Percentiles rank a stretch among this genome's conserved stretches.
These are phyloP conservation scores for Leishmania gerbilli DNA, from an alignment of 208 protist genomes.

Conservation along the genomic window DNA sequence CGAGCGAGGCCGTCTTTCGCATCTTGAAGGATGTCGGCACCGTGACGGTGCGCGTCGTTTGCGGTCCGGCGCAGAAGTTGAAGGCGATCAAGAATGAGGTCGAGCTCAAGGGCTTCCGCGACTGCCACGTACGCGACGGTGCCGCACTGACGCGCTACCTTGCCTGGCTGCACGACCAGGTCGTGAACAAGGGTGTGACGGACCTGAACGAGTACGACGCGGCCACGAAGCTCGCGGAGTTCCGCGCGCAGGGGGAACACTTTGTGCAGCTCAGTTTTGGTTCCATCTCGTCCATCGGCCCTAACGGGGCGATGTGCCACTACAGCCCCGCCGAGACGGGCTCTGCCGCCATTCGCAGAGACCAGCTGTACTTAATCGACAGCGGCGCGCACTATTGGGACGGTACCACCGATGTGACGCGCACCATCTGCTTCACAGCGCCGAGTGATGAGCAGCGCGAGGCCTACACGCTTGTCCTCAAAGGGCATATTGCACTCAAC, in stretches of 20 bases:
- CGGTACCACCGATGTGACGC: conserved; percentile 97
- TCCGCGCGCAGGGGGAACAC: conserved; percentile 67
- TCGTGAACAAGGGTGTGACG: conserved; percentile 54
- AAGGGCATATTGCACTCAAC: conserved; percentile 94
- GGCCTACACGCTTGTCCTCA: conserved; percentile 96
- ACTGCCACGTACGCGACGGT: conserved; percentile 93
- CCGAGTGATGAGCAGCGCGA: conserved; percentile 70
- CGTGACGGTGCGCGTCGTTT: conserved; percentile 45
- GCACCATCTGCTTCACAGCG: conserved; percentile 93
- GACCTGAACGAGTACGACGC: conserved; percentile 88
- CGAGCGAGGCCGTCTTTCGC: conserved; percentile 62
- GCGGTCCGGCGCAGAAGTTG: conserved; percentile 69
- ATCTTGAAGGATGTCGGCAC: conserved; percentile 40
- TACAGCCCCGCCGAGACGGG: conserved; percentile 80
- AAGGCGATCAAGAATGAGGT: conserved; percentile 94
- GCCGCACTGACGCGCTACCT: conserved; percentile 92
- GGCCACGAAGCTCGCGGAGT: conserved; percentile 74
- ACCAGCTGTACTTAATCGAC: conserved; percentile 95
- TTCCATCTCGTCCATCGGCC: conserved; percentile 91
- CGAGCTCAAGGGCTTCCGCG: conserved; percentile 92
- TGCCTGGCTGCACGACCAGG: conserved; percentile 86
- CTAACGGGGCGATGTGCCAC: conserved; percentile 96
- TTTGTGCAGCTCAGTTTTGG: conserved; percentile 93
- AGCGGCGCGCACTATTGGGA: conserved; percentile 95
- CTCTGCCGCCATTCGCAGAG: conserved; percentile 56